These are phyloP conservation scores for Lagenidium giganteum DNA, from an alignment of 352 stramenopile species.

Conservation along the genomic window DNA sequence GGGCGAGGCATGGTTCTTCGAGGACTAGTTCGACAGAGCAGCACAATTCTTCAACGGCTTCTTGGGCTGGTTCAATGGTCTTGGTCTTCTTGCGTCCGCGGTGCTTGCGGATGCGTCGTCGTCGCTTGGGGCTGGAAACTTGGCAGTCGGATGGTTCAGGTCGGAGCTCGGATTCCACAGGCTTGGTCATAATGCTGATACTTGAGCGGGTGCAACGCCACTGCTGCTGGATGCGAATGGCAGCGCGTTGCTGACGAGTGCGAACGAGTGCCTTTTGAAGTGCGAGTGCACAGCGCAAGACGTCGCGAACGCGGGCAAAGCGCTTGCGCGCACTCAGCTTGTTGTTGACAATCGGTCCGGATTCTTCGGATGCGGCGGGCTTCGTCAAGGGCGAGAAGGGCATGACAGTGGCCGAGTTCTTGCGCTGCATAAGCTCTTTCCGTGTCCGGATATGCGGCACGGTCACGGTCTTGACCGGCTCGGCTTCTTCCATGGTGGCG, in stretches of 20 bases:
- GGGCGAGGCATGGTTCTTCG: too few species aligned
- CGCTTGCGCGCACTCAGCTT: neutral
- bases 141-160: neutral
- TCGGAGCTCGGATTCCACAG: neutral
- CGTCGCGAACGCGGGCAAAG: slow-evolving; percentile 5
- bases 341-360: neutral
- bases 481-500: slow-evolving; percentile 5
- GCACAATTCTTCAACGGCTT: too few species aligned
- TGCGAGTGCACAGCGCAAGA: slow-evolving; percentile 4
- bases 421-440: slow-evolving; percentile 5
- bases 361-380: too few species aligned
- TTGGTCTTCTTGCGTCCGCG: slow-evolving; percentile 14
- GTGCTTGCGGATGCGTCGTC: slow-evolving; percentile 1
- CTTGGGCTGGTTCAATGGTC: too few species aligned
- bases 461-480: neutral
- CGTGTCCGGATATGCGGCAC: neutral
- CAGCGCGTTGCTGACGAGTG: slow-evolving; percentile 10
- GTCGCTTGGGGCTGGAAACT: slow-evolving; percentile 7
- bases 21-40: too few species aligned
- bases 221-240: slow-evolving; percentile 8
- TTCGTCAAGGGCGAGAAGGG: slow-evolving; percentile 3
- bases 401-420: slow-evolving; percentile 17
- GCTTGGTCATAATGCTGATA: slow-evolving; percentile 6
- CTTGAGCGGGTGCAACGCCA: slow-evolving; percentile 9
- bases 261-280: slow-evolving; percentile 6